Evolutionary conservation across 345 rosid genomes (phyloP), one percentile per base, ranked within the genome.

Genomic region (Hypericum androsaemum): DNA sequence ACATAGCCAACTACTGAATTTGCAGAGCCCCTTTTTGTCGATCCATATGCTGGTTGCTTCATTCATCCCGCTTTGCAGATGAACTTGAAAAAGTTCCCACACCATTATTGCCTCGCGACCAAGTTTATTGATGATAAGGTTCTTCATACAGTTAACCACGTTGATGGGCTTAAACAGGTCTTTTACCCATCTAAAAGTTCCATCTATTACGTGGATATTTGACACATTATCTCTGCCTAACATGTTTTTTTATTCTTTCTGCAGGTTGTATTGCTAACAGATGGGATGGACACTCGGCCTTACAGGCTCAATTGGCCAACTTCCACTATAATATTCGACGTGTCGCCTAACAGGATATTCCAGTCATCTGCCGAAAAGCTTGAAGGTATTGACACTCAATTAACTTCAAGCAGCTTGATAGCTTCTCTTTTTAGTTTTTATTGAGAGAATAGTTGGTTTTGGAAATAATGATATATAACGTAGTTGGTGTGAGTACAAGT

Each of bases 271-370:
- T 61, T 90, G 64, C 70, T 90, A 56, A 74, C 92, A 10, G 92
- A 90, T 72, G 98, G 98, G 7, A 82, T 87, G 96, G 96, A 82
- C 60, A 90, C 98, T 74, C 74, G 95, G 40, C 95, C 96, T 12
- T 90, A 79, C 60, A 75, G 98, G 69, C 92, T 90, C 47, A 79
- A 74, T 13, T 90, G 98, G 96, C 96, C 89, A 53, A 61, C 76
- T 63, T 87, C 94, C 1, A 80, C 96, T 64, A 62, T 87, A 47
- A 79, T 87, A 54, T 90, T 79, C 66, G 96, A 87, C 67, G 56
- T 87, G 32, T 90, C 96, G 45, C 81, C 89, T 0, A 77, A 75
- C 45, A 74, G 62, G 43, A 75, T 84, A 40, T 90, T 79, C 56
- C 64, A 66, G 56, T 53, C 54, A 28, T 75, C 98, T 28, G 67